Conservation (phyloP, 768 basidiomycete species). For the Cyclocybe cylindracea region DNA sequence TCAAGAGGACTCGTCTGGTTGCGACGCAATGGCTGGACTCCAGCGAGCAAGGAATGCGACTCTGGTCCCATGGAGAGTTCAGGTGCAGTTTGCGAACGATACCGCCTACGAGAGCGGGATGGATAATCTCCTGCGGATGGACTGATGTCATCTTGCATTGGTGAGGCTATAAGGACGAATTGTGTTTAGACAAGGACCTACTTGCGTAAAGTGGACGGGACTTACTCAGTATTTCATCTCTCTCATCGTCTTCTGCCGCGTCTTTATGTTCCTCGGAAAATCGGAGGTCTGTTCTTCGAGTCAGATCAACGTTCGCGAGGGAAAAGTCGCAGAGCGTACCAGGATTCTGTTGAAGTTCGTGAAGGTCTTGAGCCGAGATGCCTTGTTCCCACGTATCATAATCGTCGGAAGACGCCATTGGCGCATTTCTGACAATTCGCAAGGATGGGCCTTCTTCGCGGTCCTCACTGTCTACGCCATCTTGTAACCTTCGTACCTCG, state of each 20-base stretch:
- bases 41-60: not conserved
- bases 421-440: not conserved
- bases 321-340: conserved; percentile 2
- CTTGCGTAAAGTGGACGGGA: not conserved
- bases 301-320: too few species aligned
- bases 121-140: conserved; percentile 16
- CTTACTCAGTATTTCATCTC: not conserved
- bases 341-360: conserved; percentile 5
- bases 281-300: too few species aligned
- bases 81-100: conserved; percentile 24
- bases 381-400: conserved; percentile 30
- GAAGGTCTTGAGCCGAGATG: conserved; percentile 21
- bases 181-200: not conserved
- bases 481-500: not conserved
- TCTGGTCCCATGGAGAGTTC: conserved; percentile 5
- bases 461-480: too few species aligned
- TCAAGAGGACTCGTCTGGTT: conserved; percentile 29
- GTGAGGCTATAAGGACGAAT: too few species aligned
- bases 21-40: conserved; percentile 31
- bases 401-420: conserved; percentile 13
- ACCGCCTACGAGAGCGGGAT: conserved; percentile 9
- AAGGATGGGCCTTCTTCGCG: not conserved
- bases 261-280: not conserved
- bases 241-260: not conserved
- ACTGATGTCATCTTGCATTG: conserved; percentile 9